Conservation (phyloP, 352 stramenopile genomes). For the Globisporangium mamillatum region DNA sequence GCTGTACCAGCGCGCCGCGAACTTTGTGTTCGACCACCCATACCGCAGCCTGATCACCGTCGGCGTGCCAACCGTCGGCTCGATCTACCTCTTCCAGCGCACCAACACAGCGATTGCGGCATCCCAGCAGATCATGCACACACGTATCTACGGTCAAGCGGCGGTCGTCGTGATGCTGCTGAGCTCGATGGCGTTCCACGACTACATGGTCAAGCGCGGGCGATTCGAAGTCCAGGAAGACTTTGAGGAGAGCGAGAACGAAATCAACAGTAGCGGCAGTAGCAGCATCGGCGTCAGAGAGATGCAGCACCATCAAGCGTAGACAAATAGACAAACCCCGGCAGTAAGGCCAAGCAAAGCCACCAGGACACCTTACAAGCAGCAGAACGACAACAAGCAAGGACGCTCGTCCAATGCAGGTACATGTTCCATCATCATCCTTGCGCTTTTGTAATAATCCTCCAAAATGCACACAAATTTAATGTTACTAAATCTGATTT, state of each 20-base stretch:
- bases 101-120: constrained; percentile 62
- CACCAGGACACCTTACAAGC: neutral
- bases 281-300: neutral
- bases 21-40: constrained; percentile 79
- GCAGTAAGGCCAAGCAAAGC: neutral
- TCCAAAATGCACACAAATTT: neutral
- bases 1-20: constrained; percentile 57
- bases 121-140: constrained; percentile 87
- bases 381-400: neutral
- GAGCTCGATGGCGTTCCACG: constrained; percentile 80
- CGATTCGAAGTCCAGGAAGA: constrained; percentile 45
- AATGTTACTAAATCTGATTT: neutral
- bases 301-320: neutral
- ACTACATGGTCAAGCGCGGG: constrained; percentile 73
- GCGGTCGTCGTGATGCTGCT: constrained; percentile 67
- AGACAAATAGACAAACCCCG: neutral
- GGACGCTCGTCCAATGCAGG: neutral
- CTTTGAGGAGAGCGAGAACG: constrained; percentile 1
- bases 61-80: constrained; percentile 55
- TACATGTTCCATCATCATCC: neutral
- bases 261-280: neutral
- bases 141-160: constrained; percentile 77
- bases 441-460: neutral
- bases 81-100: constrained; percentile 68
- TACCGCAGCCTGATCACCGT: constrained; percentile 54